Percentiles rank a stretch among this genome's conserved stretches.
Evolutionary conservation across 371 early-diverging fungal species (phyloP).

Genomic region (Blyttiomyces sp.): DNA sequence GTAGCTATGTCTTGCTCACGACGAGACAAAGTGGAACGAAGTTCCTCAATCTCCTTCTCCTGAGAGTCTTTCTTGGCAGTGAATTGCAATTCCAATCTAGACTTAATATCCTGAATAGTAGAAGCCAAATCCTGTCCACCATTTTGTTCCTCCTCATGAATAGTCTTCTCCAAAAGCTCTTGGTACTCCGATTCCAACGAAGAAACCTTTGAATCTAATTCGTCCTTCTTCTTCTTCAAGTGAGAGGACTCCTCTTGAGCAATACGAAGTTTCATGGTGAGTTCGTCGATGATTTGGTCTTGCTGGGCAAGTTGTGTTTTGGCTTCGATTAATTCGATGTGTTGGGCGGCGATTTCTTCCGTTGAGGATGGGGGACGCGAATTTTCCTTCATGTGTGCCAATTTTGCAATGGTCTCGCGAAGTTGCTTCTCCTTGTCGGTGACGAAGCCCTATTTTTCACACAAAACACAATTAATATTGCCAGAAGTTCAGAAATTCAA

Average conservation of each 20-base stretch:
- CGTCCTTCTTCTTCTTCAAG: conserved; percentile 62
- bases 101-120: conserved; percentile 74
- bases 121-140: conserved; percentile 53
- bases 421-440: conserved; percentile 75
- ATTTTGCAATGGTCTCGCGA: conserved; percentile 63
- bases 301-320: conserved; percentile 66
- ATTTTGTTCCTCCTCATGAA: conserved; percentile 83
- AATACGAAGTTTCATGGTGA: conserved; percentile 32
- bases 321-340: conserved; percentile 73
- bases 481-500: neutral
- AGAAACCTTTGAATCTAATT: conserved; percentile 71
- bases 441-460: conserved; percentile 41
- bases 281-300: conserved; percentile 62
- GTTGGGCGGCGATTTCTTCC: conserved; percentile 73
- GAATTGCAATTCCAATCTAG: conserved; percentile 83
- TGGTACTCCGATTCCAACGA: conserved; percentile 84
- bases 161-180: conserved; percentile 89
- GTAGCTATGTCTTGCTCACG: conserved; percentile 75
- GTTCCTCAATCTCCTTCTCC: conserved; percentile 75
- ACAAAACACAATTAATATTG: neutral
- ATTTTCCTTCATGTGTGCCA: conserved; percentile 56
- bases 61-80: conserved; percentile 70
- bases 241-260: conserved; percentile 53
- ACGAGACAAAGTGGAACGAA: conserved; percentile 60
- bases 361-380: conserved; percentile 38